These are phyloP conservation scores for Amaranthus palmeri DNA, from an alignment of 148 eudicot species.

Conservation along the genomic window DNA sequence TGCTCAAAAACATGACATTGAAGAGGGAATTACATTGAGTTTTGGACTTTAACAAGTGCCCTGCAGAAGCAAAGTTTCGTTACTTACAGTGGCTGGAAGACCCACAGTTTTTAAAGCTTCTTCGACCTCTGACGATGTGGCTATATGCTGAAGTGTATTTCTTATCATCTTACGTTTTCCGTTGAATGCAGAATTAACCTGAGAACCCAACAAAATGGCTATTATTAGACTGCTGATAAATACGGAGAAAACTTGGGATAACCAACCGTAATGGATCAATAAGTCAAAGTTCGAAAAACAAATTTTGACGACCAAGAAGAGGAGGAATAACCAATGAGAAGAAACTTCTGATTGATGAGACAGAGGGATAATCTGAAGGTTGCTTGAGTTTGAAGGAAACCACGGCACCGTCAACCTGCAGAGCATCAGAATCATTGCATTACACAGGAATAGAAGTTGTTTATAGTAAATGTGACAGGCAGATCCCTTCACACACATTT, in stretches of 20 bases:
- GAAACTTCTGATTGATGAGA: slow-evolving; percentile 77
- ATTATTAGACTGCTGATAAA: neutral
- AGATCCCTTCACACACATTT: neutral
- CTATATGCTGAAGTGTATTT: slow-evolving; percentile 66
- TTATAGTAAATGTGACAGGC: neutral
- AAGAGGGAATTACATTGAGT: neutral
- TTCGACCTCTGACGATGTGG: slow-evolving; percentile 65
- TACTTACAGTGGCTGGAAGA: slow-evolving; percentile 62
- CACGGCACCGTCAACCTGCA: slow-evolving; percentile 93
- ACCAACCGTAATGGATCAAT: slow-evolving; percentile 1
- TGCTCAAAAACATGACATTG: slow-evolving; percentile 28
- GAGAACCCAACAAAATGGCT: neutral
- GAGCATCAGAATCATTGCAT: neutral
- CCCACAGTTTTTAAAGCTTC: slow-evolving; percentile 51
- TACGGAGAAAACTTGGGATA: neutral
- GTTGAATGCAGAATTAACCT: slow-evolving; percentile 90
- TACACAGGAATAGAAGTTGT: neutral
- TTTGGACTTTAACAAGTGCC: neutral
- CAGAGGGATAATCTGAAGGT: slow-evolving; percentile 61
- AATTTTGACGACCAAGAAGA: neutral
- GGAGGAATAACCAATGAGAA: slow-evolving; percentile 62
- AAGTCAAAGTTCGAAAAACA: neutral
- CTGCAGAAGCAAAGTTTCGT: neutral
- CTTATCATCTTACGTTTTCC: slow-evolving; percentile 90
- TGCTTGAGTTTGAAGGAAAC: slow-evolving; percentile 72